phyloP scores from a whole-genome alignment of 148 eudicot genomes.

The Silene uniflora region DNA sequence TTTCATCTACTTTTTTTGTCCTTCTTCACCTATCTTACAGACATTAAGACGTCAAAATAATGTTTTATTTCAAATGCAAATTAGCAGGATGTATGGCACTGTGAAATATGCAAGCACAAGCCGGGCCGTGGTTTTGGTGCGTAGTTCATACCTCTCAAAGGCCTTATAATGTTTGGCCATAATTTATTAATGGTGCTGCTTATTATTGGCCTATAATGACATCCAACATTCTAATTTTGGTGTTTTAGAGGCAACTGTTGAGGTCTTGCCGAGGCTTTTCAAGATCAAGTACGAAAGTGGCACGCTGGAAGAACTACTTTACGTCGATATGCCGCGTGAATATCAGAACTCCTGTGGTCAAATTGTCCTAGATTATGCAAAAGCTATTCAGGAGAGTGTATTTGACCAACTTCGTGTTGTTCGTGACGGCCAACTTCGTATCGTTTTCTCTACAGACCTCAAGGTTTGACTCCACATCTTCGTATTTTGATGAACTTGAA shows the following conservation, averaged over 20 bases:
- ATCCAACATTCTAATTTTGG: background rate
- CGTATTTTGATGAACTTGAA: constrained; percentile 7
- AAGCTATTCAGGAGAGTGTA: constrained; percentile 92
- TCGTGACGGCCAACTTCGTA: constrained; percentile 93
- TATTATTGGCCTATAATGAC: constrained; percentile 12
- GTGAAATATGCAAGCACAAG: constrained; percentile 94
- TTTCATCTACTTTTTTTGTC: background rate
- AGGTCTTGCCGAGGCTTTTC: constrained; percentile 92
- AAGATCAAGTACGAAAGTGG: constrained; percentile 95
- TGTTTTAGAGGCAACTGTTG: constrained; percentile 85
- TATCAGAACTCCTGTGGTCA: constrained; percentile 84
- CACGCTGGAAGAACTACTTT: constrained; percentile 85
- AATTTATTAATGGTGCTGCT: constrained; percentile 2
- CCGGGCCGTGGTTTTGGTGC: constrained; percentile 99
- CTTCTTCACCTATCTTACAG: constrained; percentile 5
- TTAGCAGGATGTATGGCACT: constrained; percentile 95
- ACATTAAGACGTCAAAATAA: constrained; percentile 1
- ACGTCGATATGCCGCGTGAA: constrained; percentile 89
- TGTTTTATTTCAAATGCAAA: background rate
- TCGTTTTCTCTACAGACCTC: constrained; percentile 82
- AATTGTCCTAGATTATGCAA: constrained; percentile 84
- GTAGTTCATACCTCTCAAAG: constrained; percentile 24
- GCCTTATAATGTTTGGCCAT: background rate
- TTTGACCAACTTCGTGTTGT: constrained; percentile 95
- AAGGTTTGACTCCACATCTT: constrained; percentile 48